These are phyloP conservation scores for Ceratopteris richardii DNA, from an alignment of 75 land plant species.

Conservation along the genomic window DNA sequence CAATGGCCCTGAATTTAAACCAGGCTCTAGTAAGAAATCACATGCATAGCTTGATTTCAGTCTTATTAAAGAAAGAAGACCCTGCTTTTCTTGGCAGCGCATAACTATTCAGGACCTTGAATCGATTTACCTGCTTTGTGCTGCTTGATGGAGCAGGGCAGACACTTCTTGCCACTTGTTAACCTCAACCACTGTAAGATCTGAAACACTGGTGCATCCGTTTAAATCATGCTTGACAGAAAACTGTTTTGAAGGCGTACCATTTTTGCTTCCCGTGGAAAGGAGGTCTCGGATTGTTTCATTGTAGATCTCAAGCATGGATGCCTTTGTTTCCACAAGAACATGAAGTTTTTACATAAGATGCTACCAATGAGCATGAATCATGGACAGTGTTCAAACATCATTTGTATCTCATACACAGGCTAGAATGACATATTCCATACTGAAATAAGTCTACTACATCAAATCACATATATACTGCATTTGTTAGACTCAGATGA, in stretches of 20 bases:
- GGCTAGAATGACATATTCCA: not conserved
- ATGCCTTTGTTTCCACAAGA: constrained; percentile 6
- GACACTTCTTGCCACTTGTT: constrained; percentile 27
- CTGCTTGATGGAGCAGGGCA: constrained; percentile 18
- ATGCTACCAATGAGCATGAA: not conserved
- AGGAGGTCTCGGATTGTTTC: constrained; percentile 12
- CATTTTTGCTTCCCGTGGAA: not conserved
- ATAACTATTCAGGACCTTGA: not conserved
- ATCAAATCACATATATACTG: too few species aligned
- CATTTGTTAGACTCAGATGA: too few species aligned
- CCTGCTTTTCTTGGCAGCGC: not conserved
- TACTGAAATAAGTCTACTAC: not conserved
- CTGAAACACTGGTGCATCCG: constrained; percentile 25
- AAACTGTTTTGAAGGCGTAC: constrained; percentile 8
- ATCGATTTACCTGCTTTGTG: constrained; percentile 22
- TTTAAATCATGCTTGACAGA: constrained; percentile 20
- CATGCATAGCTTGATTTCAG: not conserved
- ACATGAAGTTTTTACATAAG: too few species aligned
- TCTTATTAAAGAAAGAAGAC: not conserved
- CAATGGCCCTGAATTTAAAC: constrained; percentile 19
- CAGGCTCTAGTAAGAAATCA: not conserved
- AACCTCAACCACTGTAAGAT: constrained; percentile 25
- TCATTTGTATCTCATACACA: not conserved
- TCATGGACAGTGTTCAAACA: not conserved
- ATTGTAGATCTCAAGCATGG: constrained; percentile 14